Evolutionary conservation across 306 rosid genomes (phyloP), one percentile per base, ranked within the genome.

Genomic region (Elaeagnus macrophylla): DNA sequence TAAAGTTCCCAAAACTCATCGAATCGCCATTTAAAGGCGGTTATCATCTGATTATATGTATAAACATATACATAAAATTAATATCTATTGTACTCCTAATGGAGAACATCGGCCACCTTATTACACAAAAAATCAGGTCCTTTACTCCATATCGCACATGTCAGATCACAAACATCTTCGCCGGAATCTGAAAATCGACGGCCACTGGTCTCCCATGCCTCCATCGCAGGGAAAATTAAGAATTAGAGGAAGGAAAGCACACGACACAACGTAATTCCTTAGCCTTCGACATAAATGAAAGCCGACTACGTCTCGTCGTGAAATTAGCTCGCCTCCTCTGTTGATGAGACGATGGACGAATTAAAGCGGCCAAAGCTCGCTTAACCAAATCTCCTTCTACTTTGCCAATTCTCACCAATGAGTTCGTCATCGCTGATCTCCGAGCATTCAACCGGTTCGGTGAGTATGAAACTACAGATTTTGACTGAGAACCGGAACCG

Each of bases 321-420:
- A 82, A 91, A 37, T 76, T 87, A 0, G 68, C 80, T 8, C 99
- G 79, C 25, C 99, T 72, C 46, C 59, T 66, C 68, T 82, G 99
- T 42, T 85, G 87, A 54, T 87, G 99, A 14, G 96, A 91, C 0
- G 99, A 91, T 10, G 99, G 99, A 0, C 99, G 84, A 67, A 91
- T 91, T 78, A 91, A 45, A 12, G 99, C 87, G 0, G 96, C 32
- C 45, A 91, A 62, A 15, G 99, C 99, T 53, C 99, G 75, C 37
- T 66, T 82, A 46, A 91, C 89, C 25, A 91, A 71, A 69, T 91
- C 96, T 13, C 97, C 97, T 48, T 91, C 97, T 1, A 91, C 97
- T 45, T 96, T 89, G 10, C 99, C 85, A 52, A 91, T 91, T 25
- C 97, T 65, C 37, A 91, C 97, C 1, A 91, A 71, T 18, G 97